Evolutionary conservation across 1,284 basidiomycete genomes (phyloP), one percentile per base, ranked within the genome.

Genomic region (Apiotrichum siamense): DNA sequence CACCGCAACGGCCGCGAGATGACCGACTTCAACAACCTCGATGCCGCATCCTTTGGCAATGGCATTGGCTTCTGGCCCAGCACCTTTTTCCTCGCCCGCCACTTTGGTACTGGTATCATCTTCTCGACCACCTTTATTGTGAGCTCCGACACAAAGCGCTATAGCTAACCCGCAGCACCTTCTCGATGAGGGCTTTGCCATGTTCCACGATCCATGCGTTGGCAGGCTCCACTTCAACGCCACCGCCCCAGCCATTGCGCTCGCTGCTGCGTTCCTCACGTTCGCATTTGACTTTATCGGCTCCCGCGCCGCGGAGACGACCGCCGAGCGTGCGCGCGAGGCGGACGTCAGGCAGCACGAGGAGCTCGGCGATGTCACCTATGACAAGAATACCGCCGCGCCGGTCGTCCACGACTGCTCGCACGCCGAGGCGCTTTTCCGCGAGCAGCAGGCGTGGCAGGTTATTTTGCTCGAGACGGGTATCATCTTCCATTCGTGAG

Each of bases 211-310:
- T 60, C 63, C 73, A 27, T 77, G 77, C 55, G 54, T 78, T 21
- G 74, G 76, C 2, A 63, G 74, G n/a, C 61, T 78, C 9, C 50
- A 53, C 1, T 78, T 72, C 60, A 75, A 77, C 41, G 66, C 76
- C 0, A 69, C 74, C 0, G 69, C 69, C 0, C 66, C 76, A 0
- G 75, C 76, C 2, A 77, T 77, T 45, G 52, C 66, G 20, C 56
- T 76, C 32, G 72, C 69, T 12, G 61, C 62, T 1, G 58, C 61
- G 0, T 50, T 72, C 38, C 23, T 70, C 44, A 65, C 67, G 12
- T 67, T 66, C 46, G 50, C 66, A 2, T 60, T 76, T 49, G 75
- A 76, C 60, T 75, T 66, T 42, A 15, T 77, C 10, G 53, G 53
- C 11, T 47, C 45, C 2, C 49, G 53, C 10, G 36, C 29, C 11